These are phyloP conservation scores for Penicillium expansum DNA, from an alignment of 2,329 filamentous ascomycete genomes.

Conservation along the genomic window DNA sequence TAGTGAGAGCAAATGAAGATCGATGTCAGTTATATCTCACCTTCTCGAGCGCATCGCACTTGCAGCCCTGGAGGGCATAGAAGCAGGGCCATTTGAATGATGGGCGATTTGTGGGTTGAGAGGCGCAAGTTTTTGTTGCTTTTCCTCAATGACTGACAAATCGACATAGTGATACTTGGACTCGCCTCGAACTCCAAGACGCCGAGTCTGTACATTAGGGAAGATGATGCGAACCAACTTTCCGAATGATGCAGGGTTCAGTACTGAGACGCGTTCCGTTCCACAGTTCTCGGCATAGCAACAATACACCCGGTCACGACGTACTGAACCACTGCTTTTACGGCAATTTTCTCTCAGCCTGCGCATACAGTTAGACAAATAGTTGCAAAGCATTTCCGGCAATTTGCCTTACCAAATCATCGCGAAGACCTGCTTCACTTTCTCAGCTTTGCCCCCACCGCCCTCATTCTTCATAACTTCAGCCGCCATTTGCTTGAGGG, in stretches of 20 bases:
- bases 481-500: conserved; percentile 47
- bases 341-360: conserved; percentile 50
- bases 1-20: conserved; percentile 5
- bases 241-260: conserved; percentile 96
- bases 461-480: conserved; percentile 52
- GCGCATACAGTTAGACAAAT: conserved; percentile 11
- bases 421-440: conserved; percentile 53
- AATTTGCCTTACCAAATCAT: conserved; percentile 49
- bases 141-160: conserved; percentile 47
- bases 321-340: conserved; percentile 65
- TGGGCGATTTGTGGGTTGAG: conserved; percentile 27
- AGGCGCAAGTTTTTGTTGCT: conserved; percentile 35
- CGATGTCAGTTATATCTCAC: conserved; percentile 18
- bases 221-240: conserved; percentile 97
- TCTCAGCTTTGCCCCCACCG: conserved; percentile 50
- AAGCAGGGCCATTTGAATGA: conserved; percentile 19
- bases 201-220: conserved; percentile 86
- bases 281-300: conserved; percentile 92
- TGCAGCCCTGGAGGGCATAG: conserved; percentile 23
- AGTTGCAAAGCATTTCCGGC: not conserved
- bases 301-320: conserved; percentile 88
- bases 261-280: conserved; percentile 85
- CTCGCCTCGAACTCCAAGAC: conserved; percentile 88
- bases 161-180: conserved; percentile 93
- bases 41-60: conserved; percentile 32